Evolutionary conservation across 2,329 filamentous ascomycete species (phyloP), one percentile per base, ranked within the genome.

Genomic region (Trichoderma sp.): DNA sequence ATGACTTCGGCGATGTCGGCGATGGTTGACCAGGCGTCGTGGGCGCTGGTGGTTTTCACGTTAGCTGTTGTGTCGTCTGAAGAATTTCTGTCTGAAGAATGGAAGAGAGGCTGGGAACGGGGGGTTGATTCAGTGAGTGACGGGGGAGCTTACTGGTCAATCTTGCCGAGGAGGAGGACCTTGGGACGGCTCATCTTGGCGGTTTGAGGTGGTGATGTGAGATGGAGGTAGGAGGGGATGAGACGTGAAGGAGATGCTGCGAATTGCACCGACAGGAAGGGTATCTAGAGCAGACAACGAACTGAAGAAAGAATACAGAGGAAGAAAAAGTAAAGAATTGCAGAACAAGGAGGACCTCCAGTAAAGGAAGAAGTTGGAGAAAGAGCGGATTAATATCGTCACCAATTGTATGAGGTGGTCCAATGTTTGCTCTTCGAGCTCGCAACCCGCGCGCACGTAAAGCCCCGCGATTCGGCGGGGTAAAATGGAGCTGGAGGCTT

Each of bases 1-100:
- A 93, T 71, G 50, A 93, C 76, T n/a, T 91, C 85, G 48, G 88
- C 89, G 21, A 90, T 76, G 24, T 82, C 75, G 59, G 79, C 77
- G 63, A 95, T 81, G 5, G 82, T 75, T n/a, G 83, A 74, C 88
- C 88, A 93, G 65, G 85, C 79, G 47, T 85, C 79, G 66, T 88
- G 81, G 47, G 90, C 91, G 73, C 88, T 91, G 73, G n/a, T 26
- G n/a, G 21, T 9, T 2, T 34, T 39, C 5, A 3, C 7, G 34
- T 39, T 39, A 39, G 34, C 34, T 39, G 10, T 39, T 39, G 34
- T 21, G 7, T 44, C 21, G 43, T 17, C 15, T 14, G 9, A 39
- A 3, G 47, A 7, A 26, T 48, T 24, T 34, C 9, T 34, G 12
- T n/a, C 10, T 9, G 26, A 9, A 26, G 34, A 15, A n/a, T n/a